These are phyloP conservation scores for Calamus simplicifolius DNA, from an alignment of 176 grass and related monocot species.

Conservation along the genomic window DNA sequence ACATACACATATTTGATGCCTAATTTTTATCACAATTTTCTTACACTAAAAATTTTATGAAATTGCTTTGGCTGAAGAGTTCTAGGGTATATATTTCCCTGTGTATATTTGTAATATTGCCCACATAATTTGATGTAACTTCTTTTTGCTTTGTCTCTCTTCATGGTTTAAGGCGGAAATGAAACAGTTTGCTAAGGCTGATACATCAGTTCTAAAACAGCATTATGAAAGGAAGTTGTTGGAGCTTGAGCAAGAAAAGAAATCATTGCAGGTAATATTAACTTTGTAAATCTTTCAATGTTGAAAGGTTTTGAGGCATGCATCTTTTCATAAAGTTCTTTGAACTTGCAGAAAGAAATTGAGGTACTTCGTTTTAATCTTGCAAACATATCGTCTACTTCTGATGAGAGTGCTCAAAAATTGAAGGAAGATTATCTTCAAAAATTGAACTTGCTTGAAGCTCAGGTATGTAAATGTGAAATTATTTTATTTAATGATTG, in stretches of 20 bases:
- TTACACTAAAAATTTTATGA: too few relatives aligned
- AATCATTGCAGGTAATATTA: conserved; percentile 49
- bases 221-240: conserved; percentile 85
- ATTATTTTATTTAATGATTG: conserved; percentile 5
- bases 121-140: not conserved
- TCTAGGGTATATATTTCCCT: too few relatives aligned
- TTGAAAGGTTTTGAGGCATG: too few relatives aligned
- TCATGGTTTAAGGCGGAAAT: conserved; percentile 62
- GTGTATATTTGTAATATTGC: too few relatives aligned
- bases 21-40: too few relatives aligned
- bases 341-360: conserved; percentile 84
- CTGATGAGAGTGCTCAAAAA: conserved; percentile 65
- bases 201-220: conserved; percentile 73
- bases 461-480: conserved; percentile 42
- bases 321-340: not conserved
- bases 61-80: too few relatives aligned
- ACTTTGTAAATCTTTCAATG: not conserved
- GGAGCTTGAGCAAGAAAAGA: conserved; percentile 93
- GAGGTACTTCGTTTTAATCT: conserved; percentile 66
- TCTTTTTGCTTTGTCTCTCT: not conserved
- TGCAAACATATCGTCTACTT: conserved; percentile 45
- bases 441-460: conserved; percentile 75
- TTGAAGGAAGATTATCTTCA: conserved; percentile 82
- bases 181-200: conserved; percentile 79
- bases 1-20: too few relatives aligned